Evolutionary conservation across 257 asterid species (phyloP).

Genomic region (Forsythia viridissima): DNA sequence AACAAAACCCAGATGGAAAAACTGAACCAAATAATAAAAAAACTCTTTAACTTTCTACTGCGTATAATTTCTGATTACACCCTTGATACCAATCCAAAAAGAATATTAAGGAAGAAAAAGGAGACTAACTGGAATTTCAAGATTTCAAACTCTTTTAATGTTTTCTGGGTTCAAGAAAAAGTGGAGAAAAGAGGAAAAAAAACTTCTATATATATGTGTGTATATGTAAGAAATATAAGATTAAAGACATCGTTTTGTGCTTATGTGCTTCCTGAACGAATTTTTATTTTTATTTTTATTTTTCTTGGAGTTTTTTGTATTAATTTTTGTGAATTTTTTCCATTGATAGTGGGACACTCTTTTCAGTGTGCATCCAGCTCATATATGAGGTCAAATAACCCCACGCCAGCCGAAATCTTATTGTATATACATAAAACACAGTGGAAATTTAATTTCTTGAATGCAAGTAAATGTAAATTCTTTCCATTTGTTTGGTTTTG

Average conservation of each 20-base stretch:
- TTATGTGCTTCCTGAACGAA: not conserved
- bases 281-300: not conserved
- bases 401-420: constrained; percentile 49
- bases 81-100: not conserved
- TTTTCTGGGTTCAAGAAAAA: constrained; percentile 13
- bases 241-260: constrained; percentile 20
- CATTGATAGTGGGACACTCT: constrained; percentile 38
- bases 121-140: not conserved
- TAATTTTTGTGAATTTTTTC: not conserved
- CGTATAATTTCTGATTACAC: not conserved
- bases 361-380: constrained; percentile 75
- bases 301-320: constrained; percentile 12
- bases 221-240: constrained; percentile 13
- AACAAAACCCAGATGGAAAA: constrained; percentile 27
- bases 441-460: not conserved
- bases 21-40: not conserved
- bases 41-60: not conserved
- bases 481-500: not conserved
- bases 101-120: not conserved
- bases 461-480: not conserved
- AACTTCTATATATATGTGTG: constrained; percentile 24
- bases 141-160: constrained; percentile 4
- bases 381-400: constrained; percentile 40
- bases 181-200: constrained; percentile 17
- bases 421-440: not conserved